Base-by-base conservation (phyloP, 345 rosid genomes). In the Citrus cavaleriei region DNA sequence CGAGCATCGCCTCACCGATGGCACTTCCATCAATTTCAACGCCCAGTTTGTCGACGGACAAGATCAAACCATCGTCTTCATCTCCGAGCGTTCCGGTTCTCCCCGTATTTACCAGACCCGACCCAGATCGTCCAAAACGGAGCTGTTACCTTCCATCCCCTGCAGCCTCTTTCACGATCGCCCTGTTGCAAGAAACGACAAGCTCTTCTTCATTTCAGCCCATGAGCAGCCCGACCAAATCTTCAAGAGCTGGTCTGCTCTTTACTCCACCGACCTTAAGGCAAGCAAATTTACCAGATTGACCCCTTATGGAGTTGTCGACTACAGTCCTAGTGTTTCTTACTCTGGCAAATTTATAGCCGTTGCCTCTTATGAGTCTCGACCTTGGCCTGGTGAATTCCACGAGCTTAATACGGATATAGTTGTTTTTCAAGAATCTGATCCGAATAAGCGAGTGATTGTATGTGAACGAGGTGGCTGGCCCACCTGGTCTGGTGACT, bases 401-500 rank as follows among this genome's bases (percentile, higher is more conserved):
- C 92, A 87, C 65, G 93, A 87, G 82, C 89, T 95, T 30, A 4
- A 85, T 32, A 92, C 97, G 8, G 95, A 91, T 71, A 86, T 93
- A 22, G 89, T 81, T 75, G 93, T 93, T 61, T 93, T 92, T 80
- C 74, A 60, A 32, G 79, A 46, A 60, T 87, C 89, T 16, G 78
- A 87, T 9, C 92, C 94, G 49, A 77, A 80, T 68, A 88, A 28
- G 30, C 90, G 99, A 57, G 79, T 80, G 34, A 83, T 87, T 37
- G 79, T 91, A 5, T 84, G 87, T 40, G 86, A 93, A 63, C 81
- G 58, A 28, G 99, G 99, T 5, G 96, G 97, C 3, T 93, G 98
- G 98, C 99, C 97, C 14, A 79, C 90, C 34, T 93, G 97, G 98
- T 90, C 84, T 14, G 88, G 95, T 24, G 99, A 93, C 64, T 83